Evolutionary conservation across 306 rosid genomes (phyloP), one percentile per base, ranked within the genome.

Genomic region (Elaeagnus macrophylla): DNA sequence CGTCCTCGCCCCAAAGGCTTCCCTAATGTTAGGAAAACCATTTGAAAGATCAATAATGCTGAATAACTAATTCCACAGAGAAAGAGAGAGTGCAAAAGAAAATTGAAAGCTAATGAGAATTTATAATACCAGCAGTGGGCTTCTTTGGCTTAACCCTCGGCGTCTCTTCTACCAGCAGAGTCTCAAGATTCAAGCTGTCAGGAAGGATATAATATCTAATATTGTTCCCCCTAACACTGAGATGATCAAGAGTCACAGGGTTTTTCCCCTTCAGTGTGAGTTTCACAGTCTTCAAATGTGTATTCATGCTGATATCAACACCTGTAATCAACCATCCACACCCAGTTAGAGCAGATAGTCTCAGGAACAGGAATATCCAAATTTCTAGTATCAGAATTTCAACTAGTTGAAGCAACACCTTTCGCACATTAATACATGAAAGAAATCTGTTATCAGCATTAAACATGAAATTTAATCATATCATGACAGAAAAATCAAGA

Each of bases 81-180:
- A 46, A 43, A 48, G 18, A 13, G 25, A 41, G 9, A 3, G 32
- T 5, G 45, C 43, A 47, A 37, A 13, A 66, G 48, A 25, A 51
- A 17, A 7, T n/a, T n/a, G n/a, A 40, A 50, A 38, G 44, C 17
- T 37, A 45, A 51, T 58, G 20, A 48, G 20, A 54, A 13, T 50
- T 57, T 11, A 18, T 48, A 67, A 48, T 77, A 86, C 97, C 97
- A 17, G 97, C 97, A 72, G 95, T 83, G 42, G 95, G 88, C 74
- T 86, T 90, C 83, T 86, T 90, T 52, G 97, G 97, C 77, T 90
- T 90, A 73, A 90, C 87, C 68, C 95, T 72, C 10, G 97, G 95
- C 8, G 86, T 69, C 74, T 82, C 89, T 68, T 82, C 89, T n/a
- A 79, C 85, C 10, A 82, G 77, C 61, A 82, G 61, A 53, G 89